phyloP scores from a whole-genome alignment of 768 basidiomycete species.

The Pleurotus pulmonarius region DNA sequence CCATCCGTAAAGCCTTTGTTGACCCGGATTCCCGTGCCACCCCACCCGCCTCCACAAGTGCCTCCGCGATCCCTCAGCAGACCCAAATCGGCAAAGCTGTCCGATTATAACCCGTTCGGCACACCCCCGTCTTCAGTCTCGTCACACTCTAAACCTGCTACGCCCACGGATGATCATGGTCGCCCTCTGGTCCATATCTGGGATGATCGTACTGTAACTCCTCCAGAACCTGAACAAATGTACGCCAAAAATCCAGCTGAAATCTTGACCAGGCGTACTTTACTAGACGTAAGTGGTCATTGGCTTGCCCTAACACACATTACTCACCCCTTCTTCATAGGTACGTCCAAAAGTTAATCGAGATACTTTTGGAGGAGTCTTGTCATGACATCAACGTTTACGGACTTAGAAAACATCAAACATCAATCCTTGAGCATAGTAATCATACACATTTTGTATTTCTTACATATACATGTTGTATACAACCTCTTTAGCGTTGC shows the following conservation, averaged over 20 bases:
- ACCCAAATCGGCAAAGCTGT: slow-evolving; percentile 5
- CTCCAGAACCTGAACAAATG: not conserved
- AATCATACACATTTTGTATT: not conserved
- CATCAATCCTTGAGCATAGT: not conserved
- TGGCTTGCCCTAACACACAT: not conserved
- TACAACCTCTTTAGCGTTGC: not conserved
- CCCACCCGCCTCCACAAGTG: slow-evolving; percentile 4
- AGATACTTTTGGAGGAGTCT: not conserved
- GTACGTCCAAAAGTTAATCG: slow-evolving; percentile 11
- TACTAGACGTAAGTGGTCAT: slow-evolving; percentile 12
- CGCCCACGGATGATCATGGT: slow-evolving; percentile 14
- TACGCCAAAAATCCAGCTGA: slow-evolving; percentile 4
- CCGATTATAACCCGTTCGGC: slow-evolving; percentile 25
- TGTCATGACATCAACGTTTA: not conserved
- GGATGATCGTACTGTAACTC: not conserved
- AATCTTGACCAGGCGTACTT: slow-evolving; percentile 15
- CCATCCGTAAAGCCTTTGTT: not conserved
- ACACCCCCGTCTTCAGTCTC: slow-evolving; percentile 39
- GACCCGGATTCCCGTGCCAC: slow-evolving; percentile 8
- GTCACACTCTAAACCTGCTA: slow-evolving; percentile 23
- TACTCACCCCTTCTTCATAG: not conserved
- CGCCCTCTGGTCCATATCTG: slow-evolving; percentile 2
- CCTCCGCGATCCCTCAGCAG: not conserved
- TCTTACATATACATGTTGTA: not conserved
- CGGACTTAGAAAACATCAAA: not conserved